Evolutionary conservation across 495 filamentous ascomycete genomes (phyloP), one percentile per base, ranked within the genome.

Genomic region (Penicillium cosmopolitanum): DNA sequence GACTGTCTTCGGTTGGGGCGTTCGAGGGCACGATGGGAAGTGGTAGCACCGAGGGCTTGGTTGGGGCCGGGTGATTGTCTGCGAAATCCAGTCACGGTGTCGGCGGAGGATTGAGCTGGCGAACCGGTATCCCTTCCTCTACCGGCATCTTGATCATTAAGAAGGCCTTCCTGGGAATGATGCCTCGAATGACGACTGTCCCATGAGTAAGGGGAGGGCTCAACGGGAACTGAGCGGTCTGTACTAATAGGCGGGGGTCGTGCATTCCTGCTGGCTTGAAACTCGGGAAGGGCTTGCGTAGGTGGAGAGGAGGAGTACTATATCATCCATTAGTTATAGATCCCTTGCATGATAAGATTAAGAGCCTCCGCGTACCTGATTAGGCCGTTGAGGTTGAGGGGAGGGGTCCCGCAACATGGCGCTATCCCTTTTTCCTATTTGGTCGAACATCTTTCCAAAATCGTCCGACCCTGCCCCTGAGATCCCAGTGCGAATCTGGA

Each of bases 391-490:
- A 55, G 53, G 60, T 19, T 67, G 64, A 55, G 60, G 57, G 23
- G 74, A 66, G 31, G 66, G 50, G 3, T 70, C 66, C 53, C 67
- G 62, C 38, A 64, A 23, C 15, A 55, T 38, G 11, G 65, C 56
- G 56, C 81, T 85, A 19, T 82, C 77, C 53, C 79, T 78, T 65
- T 89, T 89, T 13, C 75, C 82, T 48, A 85, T 73, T 50, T 77
- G 77, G 25, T 87, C 80, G 56, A 92, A 84, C 84, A 92, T 87
- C 60, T 81, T 86, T 12, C 83, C 80, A 66, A 92, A 91, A 55
- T 87, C 86, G 80, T 78, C 76, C 72, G 84, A 60, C 77, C 71
- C 72, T 21, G 67, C 58, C 13, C 66, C 71, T 42, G n/a, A 84
- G 63, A 48, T 80, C 76, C 43, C 90, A 79, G 62, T 84, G 77